Evolutionary conservation across 495 filamentous ascomycete genomes (phyloP).

Genomic region (Neurospora sp.): DNA sequence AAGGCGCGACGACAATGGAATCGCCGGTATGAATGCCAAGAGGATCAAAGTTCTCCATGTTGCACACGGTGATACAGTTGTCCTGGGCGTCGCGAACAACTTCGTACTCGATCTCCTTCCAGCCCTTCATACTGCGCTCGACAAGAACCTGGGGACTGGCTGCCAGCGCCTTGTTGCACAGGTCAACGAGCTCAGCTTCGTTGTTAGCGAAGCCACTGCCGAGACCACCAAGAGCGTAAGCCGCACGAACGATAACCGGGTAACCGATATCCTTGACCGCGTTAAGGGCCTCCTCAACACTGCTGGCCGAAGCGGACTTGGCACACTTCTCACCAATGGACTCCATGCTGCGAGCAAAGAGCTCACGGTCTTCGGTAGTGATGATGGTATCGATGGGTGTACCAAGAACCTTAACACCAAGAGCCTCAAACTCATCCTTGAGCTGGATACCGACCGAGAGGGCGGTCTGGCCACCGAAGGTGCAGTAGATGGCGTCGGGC

Average conservation of each 20-base stretch:
- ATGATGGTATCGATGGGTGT: slow-evolving; percentile 97
- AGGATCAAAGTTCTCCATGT: slow-evolving; percentile 99
- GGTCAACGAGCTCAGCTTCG: slow-evolving; percentile 72
- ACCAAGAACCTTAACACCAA: slow-evolving; percentile 89
- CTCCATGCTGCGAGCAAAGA: slow-evolving; percentile 97
- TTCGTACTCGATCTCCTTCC: slow-evolving; percentile 99
- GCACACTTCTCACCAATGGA: slow-evolving; percentile 97
- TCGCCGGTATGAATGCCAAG: slow-evolving; percentile 97
- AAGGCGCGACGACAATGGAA: slow-evolving; percentile 95
- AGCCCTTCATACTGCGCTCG: slow-evolving; percentile 98
- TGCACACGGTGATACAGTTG: slow-evolving; percentile 99
- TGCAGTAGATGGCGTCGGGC: slow-evolving; percentile 92
- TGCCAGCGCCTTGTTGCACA: slow-evolving; percentile 92
- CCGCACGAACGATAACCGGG: slow-evolving; percentile 93
- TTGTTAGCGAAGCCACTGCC: slow-evolving; percentile 94
- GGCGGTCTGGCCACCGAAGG: slow-evolving; percentile 93
- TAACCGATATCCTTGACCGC: slow-evolving; percentile 86
- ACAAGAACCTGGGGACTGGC: slow-evolving; percentile 94
- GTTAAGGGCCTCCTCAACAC: slow-evolving; percentile 70
- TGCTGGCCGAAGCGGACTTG: slow-evolving; percentile 86
- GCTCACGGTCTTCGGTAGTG: slow-evolving; percentile 93
- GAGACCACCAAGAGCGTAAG: slow-evolving; percentile 90
- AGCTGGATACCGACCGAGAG: slow-evolving; percentile 91
- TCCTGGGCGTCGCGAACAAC: slow-evolving; percentile 92
- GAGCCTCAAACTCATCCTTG: slow-evolving; percentile 83